A percentile compares a stretch with the other conserved stretches of the same genome.
Conservation (phyloP, 169 alveolate species). For the Plasmodium cynomolgi region DNA sequence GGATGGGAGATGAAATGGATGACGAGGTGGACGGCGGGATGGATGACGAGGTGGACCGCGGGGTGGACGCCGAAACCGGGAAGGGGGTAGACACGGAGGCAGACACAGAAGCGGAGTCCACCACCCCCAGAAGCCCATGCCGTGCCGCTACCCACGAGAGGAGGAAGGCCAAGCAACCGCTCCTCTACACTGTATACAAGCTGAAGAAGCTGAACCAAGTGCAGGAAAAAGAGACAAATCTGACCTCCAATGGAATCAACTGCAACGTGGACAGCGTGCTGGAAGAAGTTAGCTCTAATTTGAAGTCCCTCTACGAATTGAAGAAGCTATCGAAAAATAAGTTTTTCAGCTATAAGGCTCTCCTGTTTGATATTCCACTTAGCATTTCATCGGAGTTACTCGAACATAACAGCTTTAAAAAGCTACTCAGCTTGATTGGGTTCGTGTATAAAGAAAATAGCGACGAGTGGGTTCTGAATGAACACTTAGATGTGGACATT, state of each 20-base stretch:
- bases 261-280: conserved; percentile 45
- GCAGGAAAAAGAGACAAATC: neutral
- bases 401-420: conserved; percentile 52
- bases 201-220: conserved; percentile 42
- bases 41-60: neutral
- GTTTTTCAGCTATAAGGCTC: conserved; percentile 8
- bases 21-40: neutral
- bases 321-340: conserved; percentile 41
- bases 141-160: neutral
- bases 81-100: neutral
- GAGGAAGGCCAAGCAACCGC: conserved; percentile 44
- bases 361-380: conserved; percentile 55
- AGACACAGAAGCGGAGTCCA: neutral
- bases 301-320: conserved; percentile 54
- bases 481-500: conserved; percentile 25
- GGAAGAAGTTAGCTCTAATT: conserved; percentile 5
- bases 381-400: conserved; percentile 55
- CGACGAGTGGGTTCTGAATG: conserved; percentile 40
- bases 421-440: conserved; percentile 25
- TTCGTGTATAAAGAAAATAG: conserved; percentile 28
- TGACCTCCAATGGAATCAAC: conserved; percentile 22
- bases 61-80: neutral
- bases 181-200: conserved; percentile 33
- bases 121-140: neutral
- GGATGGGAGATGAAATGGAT: neutral